Conservation (phyloP, 2,329 filamentous ascomycete genomes). For the Didymellaceae sp. region DNA sequence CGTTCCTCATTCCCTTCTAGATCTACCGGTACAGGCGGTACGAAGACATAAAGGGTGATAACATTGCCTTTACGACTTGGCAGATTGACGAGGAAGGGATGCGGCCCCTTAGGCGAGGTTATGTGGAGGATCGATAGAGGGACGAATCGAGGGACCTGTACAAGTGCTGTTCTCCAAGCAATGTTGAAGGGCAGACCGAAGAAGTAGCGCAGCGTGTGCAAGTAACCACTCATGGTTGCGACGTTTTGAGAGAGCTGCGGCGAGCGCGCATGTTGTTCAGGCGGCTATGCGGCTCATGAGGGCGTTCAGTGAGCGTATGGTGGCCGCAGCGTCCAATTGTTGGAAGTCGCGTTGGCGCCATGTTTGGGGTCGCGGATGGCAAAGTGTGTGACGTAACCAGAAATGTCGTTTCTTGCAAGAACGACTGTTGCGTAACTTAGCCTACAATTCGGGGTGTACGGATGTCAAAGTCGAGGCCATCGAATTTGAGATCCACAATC, state of each 20-base stretch:
- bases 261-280: conserved; percentile 5
- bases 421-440: not conserved
- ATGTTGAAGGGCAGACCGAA: conserved; percentile 46
- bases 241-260: not conserved
- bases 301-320: not conserved
- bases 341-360: conserved; percentile 8
- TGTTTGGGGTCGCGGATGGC: conserved; percentile 14
- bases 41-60: conserved; percentile 52
- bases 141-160: conserved; percentile 48
- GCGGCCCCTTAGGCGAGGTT: conserved; percentile 51
- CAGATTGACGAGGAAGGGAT: conserved; percentile 51
- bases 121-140: conserved; percentile 47
- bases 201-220: conserved; percentile 44
- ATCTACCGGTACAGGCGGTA: conserved; percentile 47
- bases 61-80: conserved; percentile 47
- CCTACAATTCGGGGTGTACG: conserved; percentile 9
- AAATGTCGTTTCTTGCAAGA: not conserved
- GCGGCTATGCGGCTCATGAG: conserved; percentile 1
- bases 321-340: conserved; percentile 17
- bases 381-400: not conserved
- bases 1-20: conserved; percentile 28
- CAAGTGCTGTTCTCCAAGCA: conserved; percentile 47
- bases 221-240: conserved; percentile 40
- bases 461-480: conserved; percentile 10
- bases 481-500: conserved; percentile 1